Conservation (phyloP, 257 asterid genomes). For the Solanum chiquidenum region DNA sequence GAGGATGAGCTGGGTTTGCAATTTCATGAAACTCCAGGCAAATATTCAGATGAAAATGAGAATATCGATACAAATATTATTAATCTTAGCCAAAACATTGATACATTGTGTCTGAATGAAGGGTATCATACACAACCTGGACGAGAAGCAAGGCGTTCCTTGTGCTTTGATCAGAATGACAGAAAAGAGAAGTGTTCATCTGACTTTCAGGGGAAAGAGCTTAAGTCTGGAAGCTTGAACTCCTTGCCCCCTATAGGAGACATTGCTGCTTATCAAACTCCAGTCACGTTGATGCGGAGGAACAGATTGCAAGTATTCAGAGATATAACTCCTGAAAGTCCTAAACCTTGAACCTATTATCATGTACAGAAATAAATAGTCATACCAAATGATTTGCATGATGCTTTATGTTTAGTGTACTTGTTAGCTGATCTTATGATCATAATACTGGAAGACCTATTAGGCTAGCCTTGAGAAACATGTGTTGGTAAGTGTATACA, state of each 20-base stretch:
- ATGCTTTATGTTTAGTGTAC: not conserved
- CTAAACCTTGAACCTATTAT: not conserved
- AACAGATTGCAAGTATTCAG: constrained; percentile 46
- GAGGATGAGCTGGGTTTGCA: constrained; percentile 36
- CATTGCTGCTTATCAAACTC: constrained; percentile 1
- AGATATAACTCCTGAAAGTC: constrained; percentile 39
- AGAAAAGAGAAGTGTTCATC: constrained; percentile 1
- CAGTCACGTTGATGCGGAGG: constrained; percentile 10
- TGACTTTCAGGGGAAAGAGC: constrained; percentile 13
- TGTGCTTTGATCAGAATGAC: constrained; percentile 26
- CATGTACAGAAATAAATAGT: not conserved
- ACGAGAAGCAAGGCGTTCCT: constrained; percentile 23
- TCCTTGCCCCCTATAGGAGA: constrained; percentile 2
- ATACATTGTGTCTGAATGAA: constrained; percentile 18
- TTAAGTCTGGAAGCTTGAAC: constrained; percentile 17
- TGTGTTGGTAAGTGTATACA: not conserved
- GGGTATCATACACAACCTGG: constrained; percentile 64
- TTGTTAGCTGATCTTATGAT: not conserved
- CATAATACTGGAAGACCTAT: not conserved
- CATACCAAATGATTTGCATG: not conserved
- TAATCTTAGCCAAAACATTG: constrained; percentile 15
- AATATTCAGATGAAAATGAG: not conserved
- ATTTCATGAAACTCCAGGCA: constrained; percentile 7
- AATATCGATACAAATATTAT: constrained; percentile 32
- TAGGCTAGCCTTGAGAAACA: not conserved